phyloP scores from a whole-genome alignment of 139 green algal genomes.

The Zygnema cylindricum region DNA sequence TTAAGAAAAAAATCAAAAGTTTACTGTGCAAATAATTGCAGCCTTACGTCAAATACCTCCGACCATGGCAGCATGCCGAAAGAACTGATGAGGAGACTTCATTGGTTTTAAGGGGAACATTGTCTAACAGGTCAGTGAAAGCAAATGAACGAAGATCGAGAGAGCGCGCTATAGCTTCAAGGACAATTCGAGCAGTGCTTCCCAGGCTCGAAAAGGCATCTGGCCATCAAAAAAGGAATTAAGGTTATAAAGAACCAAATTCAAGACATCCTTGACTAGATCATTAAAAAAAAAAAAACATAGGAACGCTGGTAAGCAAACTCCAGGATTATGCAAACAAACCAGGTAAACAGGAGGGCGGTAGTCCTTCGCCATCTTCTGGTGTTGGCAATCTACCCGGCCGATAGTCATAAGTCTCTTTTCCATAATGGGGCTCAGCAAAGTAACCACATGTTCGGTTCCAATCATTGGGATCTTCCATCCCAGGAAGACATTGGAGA shows the following conservation, averaged over 20 bases:
- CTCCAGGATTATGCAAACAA: no score
- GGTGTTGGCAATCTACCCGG: conserved; percentile 3
- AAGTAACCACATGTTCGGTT: conserved; percentile 40
- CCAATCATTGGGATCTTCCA: conserved; percentile 33
- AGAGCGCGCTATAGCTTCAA: conserved; percentile 41
- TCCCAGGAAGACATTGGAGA: conserved; percentile 34
- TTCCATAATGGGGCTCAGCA: conserved; percentile 11
- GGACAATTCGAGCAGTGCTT: conserved; percentile 2
- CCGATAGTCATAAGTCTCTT: conserved; percentile 34
- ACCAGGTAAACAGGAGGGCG: conserved; percentile 46
- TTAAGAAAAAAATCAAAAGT: no score
- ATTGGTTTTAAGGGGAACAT: conserved; percentile 35
- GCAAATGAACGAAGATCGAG: conserved; percentile 34
- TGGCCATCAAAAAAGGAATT: no score
- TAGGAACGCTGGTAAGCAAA: no score
- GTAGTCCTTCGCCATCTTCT: background rate
- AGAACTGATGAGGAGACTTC: conserved; percentile 41
- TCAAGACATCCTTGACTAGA: no score
- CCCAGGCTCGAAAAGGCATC: conserved; percentile 33
- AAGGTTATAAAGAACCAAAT: no score
- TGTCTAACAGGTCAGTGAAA: conserved; percentile 51
- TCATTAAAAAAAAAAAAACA: no score
- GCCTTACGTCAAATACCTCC: background rate
- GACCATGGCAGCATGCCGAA: conserved; percentile 33
- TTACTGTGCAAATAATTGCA: no score